Base-by-base conservation (phyloP, 1,284 basidiomycete genomes). In the Ganoderma sinense region DNA sequence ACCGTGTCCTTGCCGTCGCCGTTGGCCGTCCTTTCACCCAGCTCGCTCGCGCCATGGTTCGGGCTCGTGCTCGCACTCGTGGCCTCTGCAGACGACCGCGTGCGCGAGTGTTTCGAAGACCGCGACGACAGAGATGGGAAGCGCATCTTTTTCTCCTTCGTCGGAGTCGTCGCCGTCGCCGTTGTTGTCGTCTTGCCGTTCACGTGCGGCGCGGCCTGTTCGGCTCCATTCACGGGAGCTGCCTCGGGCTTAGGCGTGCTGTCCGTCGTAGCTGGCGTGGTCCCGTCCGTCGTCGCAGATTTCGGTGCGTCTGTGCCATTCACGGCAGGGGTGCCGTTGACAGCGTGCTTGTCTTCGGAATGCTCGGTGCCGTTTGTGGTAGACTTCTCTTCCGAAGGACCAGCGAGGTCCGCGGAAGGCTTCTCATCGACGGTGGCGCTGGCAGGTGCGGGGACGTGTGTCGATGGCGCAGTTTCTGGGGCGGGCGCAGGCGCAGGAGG, bases 71-170 rank as follows among this genome's bases (percentile, higher is more conserved):
- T n/a, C 7, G 45, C 2, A 16, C 45, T 48, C 41, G 33, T 16
- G 48, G 31, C 33, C 51, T 74, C 72, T 64, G 62, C 65, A 58
- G 73, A 73, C 10, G 75, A 72, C 40, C 75, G 75, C 58, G 73
- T 74, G 63, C 73, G 74, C 59, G 75, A 74, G 65, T 73, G 72
- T 36, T 73, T 73, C 70, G 75, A 66, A 43, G 76, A 75, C 29
- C 74, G 73, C 69, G 75, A 66, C 43, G 76, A 75, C 51, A 80
- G 71, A 29, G 77, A 77, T 23, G 79, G 79, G 76, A 80, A 80
- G 51, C 75, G 75, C 75, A 75, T 77, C 63, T 72, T 72, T 72
- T 77, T 78, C 69, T 77, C 74, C 71, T 76, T 76, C 41, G 64
- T 68, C 36, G 75, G 71, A 45, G 73, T 70, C 63, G 71, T 67